These are phyloP conservation scores for Pichia sp. DNA, from an alignment of 1,139 yeast species.

Conservation along the genomic window DNA sequence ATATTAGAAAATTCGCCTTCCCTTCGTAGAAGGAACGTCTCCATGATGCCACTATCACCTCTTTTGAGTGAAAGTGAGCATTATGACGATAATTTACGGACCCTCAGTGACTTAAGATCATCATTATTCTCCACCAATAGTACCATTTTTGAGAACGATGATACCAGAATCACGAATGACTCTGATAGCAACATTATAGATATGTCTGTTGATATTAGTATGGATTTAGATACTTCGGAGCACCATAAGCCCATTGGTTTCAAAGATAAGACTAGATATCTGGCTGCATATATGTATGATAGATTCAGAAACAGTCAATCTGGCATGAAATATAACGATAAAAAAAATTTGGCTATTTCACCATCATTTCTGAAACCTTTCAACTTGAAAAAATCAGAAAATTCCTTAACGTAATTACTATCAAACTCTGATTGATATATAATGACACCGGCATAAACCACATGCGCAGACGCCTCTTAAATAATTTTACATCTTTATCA, in stretches of 20 bases:
- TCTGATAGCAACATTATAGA: constrained; percentile 8
- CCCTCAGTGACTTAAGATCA: not conserved
- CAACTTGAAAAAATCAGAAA: not conserved
- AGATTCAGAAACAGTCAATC: not conserved
- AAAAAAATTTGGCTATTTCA: not conserved
- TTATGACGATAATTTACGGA: not conserved
- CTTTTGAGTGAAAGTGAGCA: not conserved
- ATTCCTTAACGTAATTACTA: not conserved
- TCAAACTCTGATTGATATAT: not conserved
- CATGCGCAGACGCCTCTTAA: no score
- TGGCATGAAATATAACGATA: not conserved
- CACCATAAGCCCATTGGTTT: not conserved
- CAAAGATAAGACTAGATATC: not conserved
- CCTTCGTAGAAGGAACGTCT: not conserved
- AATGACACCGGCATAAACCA: not conserved
- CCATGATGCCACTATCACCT: not conserved
- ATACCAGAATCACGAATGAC: not conserved
- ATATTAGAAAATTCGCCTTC: not conserved
- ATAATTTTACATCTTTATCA: no score
- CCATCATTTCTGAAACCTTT: not conserved
- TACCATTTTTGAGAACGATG: not conserved
- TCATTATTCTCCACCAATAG: not conserved
- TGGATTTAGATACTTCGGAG: not conserved
- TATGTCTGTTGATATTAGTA: constrained; percentile 2
- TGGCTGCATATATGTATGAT: constrained; percentile 1